Percentiles rank a stretch among this genome's conserved stretches.
Evolutionary conservation across 495 filamentous ascomycete genomes (phyloP).

Genomic region (Clohesyomyces aquaticus): DNA sequence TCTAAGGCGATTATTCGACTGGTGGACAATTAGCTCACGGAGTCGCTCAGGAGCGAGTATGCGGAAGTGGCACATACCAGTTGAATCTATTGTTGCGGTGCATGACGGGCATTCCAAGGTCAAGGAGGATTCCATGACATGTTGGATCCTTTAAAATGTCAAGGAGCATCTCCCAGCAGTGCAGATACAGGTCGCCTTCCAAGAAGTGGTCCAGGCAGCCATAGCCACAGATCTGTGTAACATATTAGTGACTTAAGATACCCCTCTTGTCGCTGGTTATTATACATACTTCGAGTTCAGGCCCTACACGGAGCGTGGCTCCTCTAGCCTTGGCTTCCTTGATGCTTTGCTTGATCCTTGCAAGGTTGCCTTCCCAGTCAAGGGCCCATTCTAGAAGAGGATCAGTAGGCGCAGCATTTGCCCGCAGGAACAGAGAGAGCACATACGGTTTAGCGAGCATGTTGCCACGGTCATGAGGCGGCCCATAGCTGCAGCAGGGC

Average conservation of each 20-base stretch:
- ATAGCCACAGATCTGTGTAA: slow-evolving; percentile 56
- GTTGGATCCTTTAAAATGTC: slow-evolving; percentile 65
- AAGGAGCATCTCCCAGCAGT: slow-evolving; percentile 74
- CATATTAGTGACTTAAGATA: too few species aligned
- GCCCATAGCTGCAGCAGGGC: slow-evolving; percentile 40
- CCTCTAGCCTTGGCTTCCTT: slow-evolving; percentile 68
- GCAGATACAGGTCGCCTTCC: slow-evolving; percentile 58
- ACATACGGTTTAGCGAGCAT: slow-evolving; percentile 43
- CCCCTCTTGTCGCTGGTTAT: too few species aligned
- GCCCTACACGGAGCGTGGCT: slow-evolving; percentile 75
- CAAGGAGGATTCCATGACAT: slow-evolving; percentile 77
- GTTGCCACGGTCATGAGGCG: slow-evolving; percentile 56
- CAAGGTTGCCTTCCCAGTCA: slow-evolving; percentile 67
- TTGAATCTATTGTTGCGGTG: slow-evolving; percentile 55
- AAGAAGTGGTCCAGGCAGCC: slow-evolving; percentile 74
- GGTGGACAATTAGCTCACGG: not conserved
- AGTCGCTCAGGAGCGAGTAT: not conserved
- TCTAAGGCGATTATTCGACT: slow-evolving; percentile 65
- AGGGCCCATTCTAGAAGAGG: slow-evolving; percentile 47
- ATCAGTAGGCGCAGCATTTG: not conserved
- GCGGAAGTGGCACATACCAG: not conserved
- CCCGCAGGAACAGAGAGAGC: not conserved
- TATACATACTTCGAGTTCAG: slow-evolving; percentile 61
- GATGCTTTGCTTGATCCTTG: slow-evolving; percentile 77
- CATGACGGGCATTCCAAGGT: slow-evolving; percentile 46